Evolutionary conservation across 169 alveolate species (phyloP).

Genomic region (Cryptosporidium sp.): DNA sequence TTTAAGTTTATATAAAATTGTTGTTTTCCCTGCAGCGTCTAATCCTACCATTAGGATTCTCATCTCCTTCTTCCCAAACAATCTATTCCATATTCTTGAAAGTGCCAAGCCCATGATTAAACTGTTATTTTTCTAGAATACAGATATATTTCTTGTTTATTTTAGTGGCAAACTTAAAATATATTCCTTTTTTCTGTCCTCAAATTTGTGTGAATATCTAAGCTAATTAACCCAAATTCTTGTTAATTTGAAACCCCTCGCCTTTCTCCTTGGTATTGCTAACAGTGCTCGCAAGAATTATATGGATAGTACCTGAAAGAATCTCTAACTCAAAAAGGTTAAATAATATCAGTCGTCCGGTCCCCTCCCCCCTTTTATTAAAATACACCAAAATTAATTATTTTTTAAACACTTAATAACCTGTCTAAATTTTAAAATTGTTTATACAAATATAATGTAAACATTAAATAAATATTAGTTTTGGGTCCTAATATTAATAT

Average conservation of each 20-base stretch:
- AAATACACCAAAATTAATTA: slow-evolving; percentile 1
- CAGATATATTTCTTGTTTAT: not conserved
- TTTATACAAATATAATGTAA: not conserved
- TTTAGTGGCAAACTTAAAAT: not conserved
- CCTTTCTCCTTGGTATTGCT: not conserved
- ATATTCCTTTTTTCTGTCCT: not conserved
- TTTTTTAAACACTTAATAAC: not conserved
- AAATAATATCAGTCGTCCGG: not conserved
- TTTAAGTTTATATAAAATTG: slow-evolving; percentile 95
- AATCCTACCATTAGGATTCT: slow-evolving; percentile 96
- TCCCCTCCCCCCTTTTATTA: not conserved
- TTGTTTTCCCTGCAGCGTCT: slow-evolving; percentile 99
- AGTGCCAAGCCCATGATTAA: slow-evolving; percentile 86
- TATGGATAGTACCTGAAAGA: not conserved
- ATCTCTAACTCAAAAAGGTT: not conserved
- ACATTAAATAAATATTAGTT: not conserved
- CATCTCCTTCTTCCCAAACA: slow-evolving; percentile 93
- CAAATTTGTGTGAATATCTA: not conserved
- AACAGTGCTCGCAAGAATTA: not conserved
- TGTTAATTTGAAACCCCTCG: not conserved
- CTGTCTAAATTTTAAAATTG: slow-evolving; percentile 3
- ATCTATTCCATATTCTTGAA: slow-evolving; percentile 85
- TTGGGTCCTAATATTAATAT: not conserved
- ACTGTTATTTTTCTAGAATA: not conserved
- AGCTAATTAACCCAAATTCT: not conserved